Conservation (phyloP, 202 grass and related monocot species). For the Saccharum hybrid region DNA sequence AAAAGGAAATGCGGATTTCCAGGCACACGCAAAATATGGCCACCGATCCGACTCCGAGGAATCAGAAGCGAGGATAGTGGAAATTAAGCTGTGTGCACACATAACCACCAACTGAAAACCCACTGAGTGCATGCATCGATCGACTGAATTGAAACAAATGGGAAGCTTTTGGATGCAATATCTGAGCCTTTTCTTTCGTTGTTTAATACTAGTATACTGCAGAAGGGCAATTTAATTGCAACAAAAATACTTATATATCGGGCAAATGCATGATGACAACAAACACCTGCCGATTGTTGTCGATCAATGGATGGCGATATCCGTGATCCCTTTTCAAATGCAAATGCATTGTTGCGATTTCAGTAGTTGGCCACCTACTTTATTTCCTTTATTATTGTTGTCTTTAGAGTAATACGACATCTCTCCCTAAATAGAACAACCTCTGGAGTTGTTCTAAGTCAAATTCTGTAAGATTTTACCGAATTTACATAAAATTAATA, state of each 20-base stretch:
- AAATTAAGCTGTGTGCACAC: conserved; percentile 17
- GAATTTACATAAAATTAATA: not conserved
- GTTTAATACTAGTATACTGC: not conserved
- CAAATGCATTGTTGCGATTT: conserved; percentile 24
- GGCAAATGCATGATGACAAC: conserved; percentile 24
- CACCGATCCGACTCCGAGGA: conserved; percentile 41
- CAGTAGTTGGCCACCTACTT: conserved; percentile 25
- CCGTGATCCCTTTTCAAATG: not conserved
- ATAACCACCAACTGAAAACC: conserved; percentile 28
- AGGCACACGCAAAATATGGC: not conserved
- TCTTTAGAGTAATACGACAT: not conserved
- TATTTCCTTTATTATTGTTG: not conserved
- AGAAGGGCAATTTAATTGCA: not conserved
- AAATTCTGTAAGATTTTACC: not conserved
- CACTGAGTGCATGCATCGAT: conserved; percentile 12
- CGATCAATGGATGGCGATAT: conserved; percentile 13
- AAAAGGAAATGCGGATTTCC: too few relatives aligned
- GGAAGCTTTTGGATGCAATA: conserved; percentile 21
- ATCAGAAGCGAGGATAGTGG: conserved; percentile 49
- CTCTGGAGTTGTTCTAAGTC: not conserved
- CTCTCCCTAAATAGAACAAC: not conserved
- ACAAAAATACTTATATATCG: not conserved
- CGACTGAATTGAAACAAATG: not conserved
- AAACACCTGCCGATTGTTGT: conserved; percentile 15
- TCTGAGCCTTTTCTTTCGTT: not conserved